Percentiles rank a stretch among this genome's conserved stretches.
Conservation (phyloP, 75 land plant genomes). For the Gnetum montanum region DNA sequence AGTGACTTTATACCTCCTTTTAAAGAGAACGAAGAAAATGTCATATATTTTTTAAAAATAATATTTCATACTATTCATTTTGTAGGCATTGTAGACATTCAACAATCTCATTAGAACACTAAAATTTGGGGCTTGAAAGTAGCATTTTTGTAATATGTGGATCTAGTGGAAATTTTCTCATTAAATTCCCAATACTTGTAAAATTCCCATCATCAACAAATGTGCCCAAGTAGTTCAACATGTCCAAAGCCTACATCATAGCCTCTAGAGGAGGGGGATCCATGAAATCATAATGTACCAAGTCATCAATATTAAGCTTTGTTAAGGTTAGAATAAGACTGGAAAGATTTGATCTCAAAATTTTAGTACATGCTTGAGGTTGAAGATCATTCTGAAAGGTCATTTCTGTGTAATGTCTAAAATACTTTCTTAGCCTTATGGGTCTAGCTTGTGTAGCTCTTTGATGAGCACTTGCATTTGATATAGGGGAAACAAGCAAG, state of each 20-base stretch:
- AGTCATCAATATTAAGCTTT: constrained; percentile 91
- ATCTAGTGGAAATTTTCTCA: constrained; percentile 95
- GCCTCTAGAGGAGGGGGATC: constrained; percentile 97
- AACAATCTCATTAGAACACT: constrained; percentile 96
- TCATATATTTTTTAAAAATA: too few species aligned
- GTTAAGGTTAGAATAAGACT: constrained; percentile 88
- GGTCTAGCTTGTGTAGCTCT: constrained; percentile 96
- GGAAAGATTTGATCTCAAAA: constrained; percentile 85
- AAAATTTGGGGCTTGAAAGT: constrained; percentile 87
- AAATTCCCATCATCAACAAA: constrained; percentile 92
- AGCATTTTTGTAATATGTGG: constrained; percentile 98
- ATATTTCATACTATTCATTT: constrained; percentile 74
- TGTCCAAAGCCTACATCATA: constrained; percentile 86
- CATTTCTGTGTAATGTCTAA: constrained; percentile 79
- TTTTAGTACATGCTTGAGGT: constrained; percentile 92
- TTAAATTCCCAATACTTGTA: constrained; percentile 75
- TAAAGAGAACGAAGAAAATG: too few species aligned
- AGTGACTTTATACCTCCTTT: too few species aligned
- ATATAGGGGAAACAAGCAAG: constrained; percentile 90
- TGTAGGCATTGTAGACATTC: constrained; percentile 97
- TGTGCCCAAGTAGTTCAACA: constrained; percentile 83
- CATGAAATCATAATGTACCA: constrained; percentile 98
- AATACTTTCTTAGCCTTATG: constrained; percentile 94
- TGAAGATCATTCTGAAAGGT: constrained; percentile 89
- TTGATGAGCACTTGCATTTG: constrained; percentile 96